A percentile compares a stretch with the other conserved stretches of the same genome.
Conservation (phyloP, 192 early-diverging fungal species). For the Pilobolus umbonatus region DNA sequence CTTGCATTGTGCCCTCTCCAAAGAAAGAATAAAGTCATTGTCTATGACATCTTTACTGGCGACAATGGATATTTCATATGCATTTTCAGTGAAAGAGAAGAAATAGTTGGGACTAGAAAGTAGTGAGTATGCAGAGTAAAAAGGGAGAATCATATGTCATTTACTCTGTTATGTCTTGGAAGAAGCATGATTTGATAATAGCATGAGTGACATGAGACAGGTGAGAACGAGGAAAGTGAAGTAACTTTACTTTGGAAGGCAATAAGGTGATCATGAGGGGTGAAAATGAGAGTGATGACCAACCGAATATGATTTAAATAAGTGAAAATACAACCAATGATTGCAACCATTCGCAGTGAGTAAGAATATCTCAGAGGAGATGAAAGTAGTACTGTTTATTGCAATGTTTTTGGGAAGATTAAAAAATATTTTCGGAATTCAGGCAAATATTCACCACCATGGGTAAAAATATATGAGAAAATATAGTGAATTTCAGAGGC, state of each 20-base stretch:
- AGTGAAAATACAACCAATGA: too few relatives aligned
- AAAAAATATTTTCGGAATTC: too few relatives aligned
- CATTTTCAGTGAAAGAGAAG: slow-evolving; percentile 66
- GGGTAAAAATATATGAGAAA: too few relatives aligned
- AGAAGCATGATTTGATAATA: slow-evolving; percentile 55
- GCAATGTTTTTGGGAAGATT: too few relatives aligned
- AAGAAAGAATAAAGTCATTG: slow-evolving; percentile 47
- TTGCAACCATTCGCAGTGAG: too few relatives aligned
- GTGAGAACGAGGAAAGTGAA: slow-evolving; percentile 53
- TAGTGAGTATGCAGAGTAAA: too few relatives aligned
- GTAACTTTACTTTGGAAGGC: slow-evolving; percentile 52
- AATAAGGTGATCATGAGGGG: slow-evolving; percentile 56
- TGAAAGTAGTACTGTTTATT: too few relatives aligned
- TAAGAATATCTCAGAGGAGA: too few relatives aligned
- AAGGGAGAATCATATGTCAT: neutral
- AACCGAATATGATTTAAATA: too few relatives aligned
- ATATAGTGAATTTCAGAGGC: too few relatives aligned
- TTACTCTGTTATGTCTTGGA: slow-evolving; percentile 29
- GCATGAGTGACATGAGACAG: slow-evolving; percentile 55
- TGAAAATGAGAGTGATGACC: too few relatives aligned
- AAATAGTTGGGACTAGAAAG: slow-evolving; percentile 42
- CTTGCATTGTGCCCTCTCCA: slow-evolving; percentile 26
- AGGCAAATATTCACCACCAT: too few relatives aligned
- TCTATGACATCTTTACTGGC: slow-evolving; percentile 52
- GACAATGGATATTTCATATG: slow-evolving; percentile 62